Base-by-base conservation (phyloP, 75 land plant genomes). In the Pinus taeda region DNA sequence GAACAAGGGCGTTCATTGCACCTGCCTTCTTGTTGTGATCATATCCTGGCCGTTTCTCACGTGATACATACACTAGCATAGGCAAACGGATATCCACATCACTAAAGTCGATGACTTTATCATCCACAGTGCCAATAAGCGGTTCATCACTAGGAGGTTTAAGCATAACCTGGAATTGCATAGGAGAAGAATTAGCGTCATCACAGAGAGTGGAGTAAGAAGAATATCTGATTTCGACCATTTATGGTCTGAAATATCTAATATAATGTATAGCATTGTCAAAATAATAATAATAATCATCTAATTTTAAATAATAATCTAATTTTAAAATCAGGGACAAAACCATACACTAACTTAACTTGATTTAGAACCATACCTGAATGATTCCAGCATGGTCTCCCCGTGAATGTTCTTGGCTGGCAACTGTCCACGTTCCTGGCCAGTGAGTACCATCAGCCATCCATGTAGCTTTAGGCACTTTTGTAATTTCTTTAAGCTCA, bases 21-120 rank as follows among this genome's bases (percentile, higher is more conserved):
- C 92, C 92, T 15, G 92, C 92, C 81, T 88, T 90, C 85, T 90
- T 90, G 80, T 90, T 90, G 82, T 88, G 92, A 74, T 86, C 86
- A 56, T 88, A 90, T 7, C 93, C 93, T 4, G 76, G 84, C 2
- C 92, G 81, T 73, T 90, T 90, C 81, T 90, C 92, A 3, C 92
- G 74, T 3, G 91, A 88, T 15, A 90, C 78, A 78, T 90, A 90
- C 4, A 85, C 90, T 24, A 90, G 76, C 90, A 90, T 81, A 3
- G 92, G 92, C 30, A 91, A 57, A 3, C 93, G 86, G 57, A 80
- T 74, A 75, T 89, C 93, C 11, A 91, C 80, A 14, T 81, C 89
- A 20, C 81, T 63, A n/a, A 84, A 59, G 79, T 89, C 93, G 4
- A 91, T 29, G 24, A 71, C 58, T 18, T 53, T n/a, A 29, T 80